Percentiles rank a stretch among this genome's conserved stretches.
These are phyloP conservation scores for Platanthera guangdongensis DNA, from an alignment of 106 monocot species.

Conservation along the genomic window DNA sequence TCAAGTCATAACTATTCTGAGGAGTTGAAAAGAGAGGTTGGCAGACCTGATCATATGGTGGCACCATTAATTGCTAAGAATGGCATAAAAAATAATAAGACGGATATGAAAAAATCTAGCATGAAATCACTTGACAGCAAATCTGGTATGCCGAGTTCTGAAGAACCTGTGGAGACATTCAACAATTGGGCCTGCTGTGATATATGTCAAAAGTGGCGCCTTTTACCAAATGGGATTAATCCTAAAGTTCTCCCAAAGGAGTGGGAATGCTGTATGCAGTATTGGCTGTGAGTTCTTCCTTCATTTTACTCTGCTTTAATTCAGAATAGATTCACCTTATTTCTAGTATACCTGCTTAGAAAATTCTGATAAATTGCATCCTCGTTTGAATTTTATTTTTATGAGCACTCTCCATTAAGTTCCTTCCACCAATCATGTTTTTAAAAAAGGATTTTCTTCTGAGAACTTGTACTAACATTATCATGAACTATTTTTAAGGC, in stretches of 20 bases:
- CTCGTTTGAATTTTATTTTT: not conserved
- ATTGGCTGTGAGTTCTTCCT: not conserved
- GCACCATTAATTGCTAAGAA: not conserved
- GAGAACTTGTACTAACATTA: not conserved
- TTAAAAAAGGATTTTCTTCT: too few species aligned
- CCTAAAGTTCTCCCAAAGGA: not conserved
- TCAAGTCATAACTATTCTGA: not conserved
- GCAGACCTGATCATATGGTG: not conserved
- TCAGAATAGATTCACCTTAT: not conserved
- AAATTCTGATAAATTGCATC: not conserved
- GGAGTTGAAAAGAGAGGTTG: not conserved
- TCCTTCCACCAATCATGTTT: too few species aligned
- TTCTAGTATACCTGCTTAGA: not conserved
- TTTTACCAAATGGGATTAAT: constrained; percentile 1
- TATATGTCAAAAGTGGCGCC: constrained; percentile 1
- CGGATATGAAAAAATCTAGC: not conserved
- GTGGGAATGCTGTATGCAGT: not conserved
- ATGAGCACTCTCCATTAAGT: too few species aligned
- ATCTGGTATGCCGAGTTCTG: not conserved
- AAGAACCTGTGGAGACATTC: not conserved
- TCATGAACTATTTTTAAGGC: not conserved
- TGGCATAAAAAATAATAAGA: not conserved
- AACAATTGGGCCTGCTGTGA: constrained; percentile 3
- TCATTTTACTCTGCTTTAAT: not conserved
- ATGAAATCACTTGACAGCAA: not conserved